Percentiles rank a stretch among this genome's conserved stretches.
phyloP scores from a whole-genome alignment of 2,329 filamentous ascomycete species.

The Conoideocrella luteorostrata region DNA sequence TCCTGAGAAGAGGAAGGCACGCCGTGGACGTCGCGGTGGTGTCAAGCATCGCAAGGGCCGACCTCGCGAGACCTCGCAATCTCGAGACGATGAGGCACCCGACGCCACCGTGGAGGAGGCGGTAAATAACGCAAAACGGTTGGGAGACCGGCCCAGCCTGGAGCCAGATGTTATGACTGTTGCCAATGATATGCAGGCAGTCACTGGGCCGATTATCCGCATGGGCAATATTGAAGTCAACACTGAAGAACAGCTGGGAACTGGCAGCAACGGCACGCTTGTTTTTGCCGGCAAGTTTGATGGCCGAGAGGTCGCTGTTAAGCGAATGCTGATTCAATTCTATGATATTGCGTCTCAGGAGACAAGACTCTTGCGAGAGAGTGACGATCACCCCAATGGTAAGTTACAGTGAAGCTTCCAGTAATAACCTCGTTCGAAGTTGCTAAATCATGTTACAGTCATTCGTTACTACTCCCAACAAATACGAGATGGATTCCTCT shows the following conservation, averaged over 20 bases:
- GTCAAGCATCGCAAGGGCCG: constrained; percentile 58
- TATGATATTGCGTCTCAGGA: constrained; percentile 94
- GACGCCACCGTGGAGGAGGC: constrained; percentile 53
- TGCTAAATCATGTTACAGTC: constrained; percentile 43
- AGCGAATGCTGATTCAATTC: constrained; percentile 93
- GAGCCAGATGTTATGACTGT: constrained; percentile 58
- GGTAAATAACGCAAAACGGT: constrained; percentile 51
- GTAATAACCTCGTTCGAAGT: too few species aligned
- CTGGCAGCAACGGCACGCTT: constrained; percentile 93
- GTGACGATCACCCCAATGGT: constrained; percentile 88
- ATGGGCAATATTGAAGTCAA: constrained; percentile 61
- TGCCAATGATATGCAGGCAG: constrained; percentile 50
- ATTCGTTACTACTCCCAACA: constrained; percentile 95
- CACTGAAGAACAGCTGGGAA: constrained; percentile 57
- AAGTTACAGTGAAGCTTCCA: constrained; percentile 12
- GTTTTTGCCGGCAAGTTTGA: constrained; percentile 95
- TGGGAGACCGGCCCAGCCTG: constrained; percentile 46
- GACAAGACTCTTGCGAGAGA: constrained; percentile 82
- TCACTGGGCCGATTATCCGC: constrained; percentile 52
- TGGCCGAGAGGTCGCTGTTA: constrained; percentile 87
- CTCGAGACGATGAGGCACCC: constrained; percentile 39
- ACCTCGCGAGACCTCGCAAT: constrained; percentile 45
- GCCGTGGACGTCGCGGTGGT: constrained; percentile 66
- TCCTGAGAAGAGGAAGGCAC: constrained; percentile 57
- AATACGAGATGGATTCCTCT: constrained; percentile 81